phyloP scores from a whole-genome alignment of 1,139 yeast species.

The Candida mesenterica region DNA sequence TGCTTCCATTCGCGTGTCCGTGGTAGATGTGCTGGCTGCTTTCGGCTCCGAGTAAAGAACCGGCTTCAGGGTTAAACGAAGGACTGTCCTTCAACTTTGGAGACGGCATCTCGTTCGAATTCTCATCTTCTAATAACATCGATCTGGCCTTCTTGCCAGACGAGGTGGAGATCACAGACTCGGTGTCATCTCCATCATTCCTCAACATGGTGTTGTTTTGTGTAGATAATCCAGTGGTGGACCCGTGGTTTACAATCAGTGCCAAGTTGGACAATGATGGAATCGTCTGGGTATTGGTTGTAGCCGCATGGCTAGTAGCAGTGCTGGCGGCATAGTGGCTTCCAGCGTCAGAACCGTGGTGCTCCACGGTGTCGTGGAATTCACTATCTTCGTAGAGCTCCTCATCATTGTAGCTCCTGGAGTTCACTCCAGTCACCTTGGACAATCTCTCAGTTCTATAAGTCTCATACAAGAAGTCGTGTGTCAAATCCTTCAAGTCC shows the following conservation, averaged over 20 bases:
- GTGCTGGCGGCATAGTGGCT: conserved; percentile 12
- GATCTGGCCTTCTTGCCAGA: conserved; percentile 25
- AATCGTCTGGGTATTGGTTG: conserved; percentile 26
- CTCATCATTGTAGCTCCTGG: conserved; percentile 19
- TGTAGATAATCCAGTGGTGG: conserved; percentile 12
- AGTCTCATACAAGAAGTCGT: conserved; percentile 85
- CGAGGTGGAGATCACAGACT: conserved; percentile 24
- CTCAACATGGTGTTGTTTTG: conserved; percentile 5
- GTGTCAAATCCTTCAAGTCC: conserved; percentile 91
- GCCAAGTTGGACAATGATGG: conserved; percentile 69
- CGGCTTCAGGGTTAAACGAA: conserved; percentile 25
- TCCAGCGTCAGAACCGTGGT: conserved; percentile 9
- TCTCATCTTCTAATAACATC: conserved; percentile 38
- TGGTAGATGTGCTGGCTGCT: conserved; percentile 1
- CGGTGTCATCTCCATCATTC: conserved; percentile 15
- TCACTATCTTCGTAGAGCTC: conserved; percentile 26
- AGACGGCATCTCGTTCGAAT: conserved; percentile 24
- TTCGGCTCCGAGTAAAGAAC: background rate
- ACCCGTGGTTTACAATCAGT: conserved; percentile 40
- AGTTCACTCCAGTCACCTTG: conserved; percentile 45
- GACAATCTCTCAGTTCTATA: conserved; percentile 86
- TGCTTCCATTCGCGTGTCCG: conserved; percentile 12
- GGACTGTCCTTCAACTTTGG: conserved; percentile 30
- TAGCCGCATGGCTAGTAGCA: conserved; percentile 9
- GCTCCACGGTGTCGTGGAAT: conserved; percentile 34